These are phyloP conservation scores for Boletus speciosus DNA, from an alignment of 768 basidiomycete genomes.

Conservation along the genomic window DNA sequence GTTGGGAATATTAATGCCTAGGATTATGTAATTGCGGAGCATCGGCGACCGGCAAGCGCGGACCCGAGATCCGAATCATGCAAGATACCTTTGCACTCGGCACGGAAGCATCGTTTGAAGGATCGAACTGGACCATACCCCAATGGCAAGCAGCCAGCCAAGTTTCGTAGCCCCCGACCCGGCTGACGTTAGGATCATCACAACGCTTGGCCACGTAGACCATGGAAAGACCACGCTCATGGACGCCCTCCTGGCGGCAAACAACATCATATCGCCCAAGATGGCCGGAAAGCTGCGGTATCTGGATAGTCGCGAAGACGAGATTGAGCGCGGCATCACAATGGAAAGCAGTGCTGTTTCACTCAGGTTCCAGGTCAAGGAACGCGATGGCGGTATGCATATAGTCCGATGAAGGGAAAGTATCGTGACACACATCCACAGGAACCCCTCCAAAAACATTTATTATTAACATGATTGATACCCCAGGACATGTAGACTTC, in stretches of 20 bases:
- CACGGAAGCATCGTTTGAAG: neutral
- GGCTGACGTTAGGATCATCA: conserved; percentile 68
- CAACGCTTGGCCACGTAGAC: conserved; percentile 87
- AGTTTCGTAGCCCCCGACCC: conserved; percentile 28
- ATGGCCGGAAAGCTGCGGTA: conserved; percentile 98
- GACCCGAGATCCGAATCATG: neutral
- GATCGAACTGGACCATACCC: conserved; percentile 2
- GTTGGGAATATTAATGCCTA: too few relatives aligned
- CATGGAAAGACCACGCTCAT: conserved; percentile 97
- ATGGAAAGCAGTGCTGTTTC: conserved; percentile 98
- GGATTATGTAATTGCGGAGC: conserved; percentile 3
- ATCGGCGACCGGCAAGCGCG: neutral
- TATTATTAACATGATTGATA: conserved; percentile 94
- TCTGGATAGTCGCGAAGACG: conserved; percentile 93
- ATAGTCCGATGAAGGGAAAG: conserved; percentile 1
- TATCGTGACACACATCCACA: conserved; percentile 39
- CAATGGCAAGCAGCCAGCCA: conserved; percentile 21
- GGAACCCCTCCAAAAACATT: conserved; percentile 64
- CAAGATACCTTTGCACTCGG: neutral
- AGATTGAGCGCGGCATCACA: conserved; percentile 96
- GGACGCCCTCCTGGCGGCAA: conserved; percentile 92
- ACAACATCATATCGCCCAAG: conserved; percentile 91
- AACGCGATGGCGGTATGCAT: conserved; percentile 57
- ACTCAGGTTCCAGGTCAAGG: conserved; percentile 79
- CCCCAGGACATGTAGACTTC: conserved; percentile 98